Evolutionary conservation across 768 basidiomycete genomes (phyloP), one percentile per base, ranked within the genome.

Genomic region (Clitopilus hobsonii): DNA sequence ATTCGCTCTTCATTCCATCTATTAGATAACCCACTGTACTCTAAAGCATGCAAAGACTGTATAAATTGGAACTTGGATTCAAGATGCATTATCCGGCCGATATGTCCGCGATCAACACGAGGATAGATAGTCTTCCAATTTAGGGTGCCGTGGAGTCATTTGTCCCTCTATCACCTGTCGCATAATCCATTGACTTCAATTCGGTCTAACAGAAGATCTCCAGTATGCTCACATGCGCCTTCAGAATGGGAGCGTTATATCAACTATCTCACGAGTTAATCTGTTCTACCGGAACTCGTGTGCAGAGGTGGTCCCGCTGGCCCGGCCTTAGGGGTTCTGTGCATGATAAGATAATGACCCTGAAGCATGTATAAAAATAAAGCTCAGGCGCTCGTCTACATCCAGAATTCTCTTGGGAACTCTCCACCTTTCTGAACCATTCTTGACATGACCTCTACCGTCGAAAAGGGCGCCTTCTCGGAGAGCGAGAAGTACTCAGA

Each of bases 1-100:
- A 56, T 56, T 45, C 56, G 58, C 32, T 45, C 22, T 23, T 20
- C 3, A 18, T 20, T 23, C 41, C 14, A 20, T 45, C n/a, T 20
- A 3, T 45, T 45, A 45, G 41, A 45, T 45, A 45, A 45, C 22
- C 22, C 41, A 45, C 41, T 45, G 41, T 45, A 45, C 41, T 45
- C 41, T 45, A 45, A 45, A 45, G 41, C 41, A 45, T 20, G 22
- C n/a, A 20, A 16, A 18, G 22, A 45, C 22, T 45, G 41, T 45
- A 16, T 45, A 45, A 45, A 2, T 45, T 23, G 22, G 41, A 18
- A 45, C 41, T 45, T 23, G 8, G 18, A 18, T 45, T 20, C 22
- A 20, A 45, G 22, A 16, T 20, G 18, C 41, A 6, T 45, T 18
- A 5, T 45, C n/a, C 41, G 22, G 22, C 41, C 4, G 32, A 36